phyloP scores from a whole-genome alignment of 805 yeast genomes.

The Torulaspora franciscae region DNA sequence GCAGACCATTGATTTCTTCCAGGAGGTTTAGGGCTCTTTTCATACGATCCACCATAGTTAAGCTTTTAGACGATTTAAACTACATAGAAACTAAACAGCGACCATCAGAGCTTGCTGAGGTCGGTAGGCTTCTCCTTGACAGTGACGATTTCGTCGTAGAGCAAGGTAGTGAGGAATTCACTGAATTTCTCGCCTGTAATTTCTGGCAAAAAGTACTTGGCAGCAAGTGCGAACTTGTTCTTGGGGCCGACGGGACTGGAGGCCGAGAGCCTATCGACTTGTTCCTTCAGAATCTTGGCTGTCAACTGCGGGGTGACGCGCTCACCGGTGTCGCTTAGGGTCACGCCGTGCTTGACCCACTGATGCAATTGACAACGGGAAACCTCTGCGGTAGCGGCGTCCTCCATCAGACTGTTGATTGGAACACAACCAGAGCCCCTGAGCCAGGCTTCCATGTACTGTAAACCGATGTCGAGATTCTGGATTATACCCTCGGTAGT shows the following conservation, averaged over 20 bases:
- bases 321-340: constrained; percentile 52
- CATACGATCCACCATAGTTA: not conserved
- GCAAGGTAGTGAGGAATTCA: constrained; percentile 70
- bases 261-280: constrained; percentile 47
- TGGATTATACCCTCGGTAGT: constrained; percentile 67
- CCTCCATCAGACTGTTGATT: constrained; percentile 81
- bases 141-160: constrained; percentile 59
- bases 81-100: not conserved
- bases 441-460: constrained; percentile 83
- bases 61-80: not conserved
- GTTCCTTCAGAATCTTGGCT: constrained; percentile 52
- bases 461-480: constrained; percentile 69
- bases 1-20: not conserved
- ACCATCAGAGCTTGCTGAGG: constrained; percentile 16
- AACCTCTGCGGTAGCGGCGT: constrained; percentile 87
- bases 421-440: constrained; percentile 83
- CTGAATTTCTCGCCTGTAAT: constrained; percentile 66
- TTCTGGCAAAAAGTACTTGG: constrained; percentile 66
- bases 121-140: constrained; percentile 32
- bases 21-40: not conserved
- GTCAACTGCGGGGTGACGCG: constrained; percentile 58
- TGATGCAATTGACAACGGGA: constrained; percentile 78
- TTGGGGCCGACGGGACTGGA: constrained; percentile 43
- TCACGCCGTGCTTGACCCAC: constrained; percentile 72
- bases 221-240: constrained; percentile 66